Percentiles rank a stretch among this genome's conserved stretches.
phyloP scores from a whole-genome alignment of 441 rosid genomes.

The Aleurites moluccanus region DNA sequence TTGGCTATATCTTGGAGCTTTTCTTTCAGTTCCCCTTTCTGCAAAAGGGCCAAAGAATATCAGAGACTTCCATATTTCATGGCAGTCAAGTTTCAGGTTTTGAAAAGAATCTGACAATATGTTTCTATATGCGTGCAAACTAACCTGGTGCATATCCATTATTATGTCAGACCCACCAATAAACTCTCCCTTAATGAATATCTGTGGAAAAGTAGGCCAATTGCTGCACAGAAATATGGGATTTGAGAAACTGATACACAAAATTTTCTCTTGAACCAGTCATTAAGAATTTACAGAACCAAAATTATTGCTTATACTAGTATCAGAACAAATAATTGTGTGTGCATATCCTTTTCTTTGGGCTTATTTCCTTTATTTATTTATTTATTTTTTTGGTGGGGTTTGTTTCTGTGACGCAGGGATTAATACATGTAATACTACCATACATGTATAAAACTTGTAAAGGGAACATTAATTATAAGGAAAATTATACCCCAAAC shows the following conservation, averaged over 20 bases:
- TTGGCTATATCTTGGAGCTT: conserved; percentile 56
- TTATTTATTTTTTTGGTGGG: too few relatives aligned
- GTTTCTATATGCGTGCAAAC: neutral
- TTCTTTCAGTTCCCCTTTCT: conserved; percentile 82
- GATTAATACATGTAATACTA: neutral
- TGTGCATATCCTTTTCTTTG: neutral
- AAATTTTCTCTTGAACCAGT: neutral
- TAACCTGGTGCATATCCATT: conserved; percentile 84
- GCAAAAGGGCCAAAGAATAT: conserved; percentile 17
- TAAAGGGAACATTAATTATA: neutral
- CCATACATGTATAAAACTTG: neutral
- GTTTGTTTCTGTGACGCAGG: too few relatives aligned
- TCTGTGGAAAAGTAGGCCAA: conserved; percentile 97
- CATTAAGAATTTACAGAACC: neutral
- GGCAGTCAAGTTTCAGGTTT: neutral
- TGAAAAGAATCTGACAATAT: neutral
- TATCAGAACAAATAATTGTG: neutral
- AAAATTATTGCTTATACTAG: neutral
- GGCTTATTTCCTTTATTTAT: too few relatives aligned
- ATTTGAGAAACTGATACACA: conserved; percentile 6
- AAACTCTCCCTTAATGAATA: conserved; percentile 91
- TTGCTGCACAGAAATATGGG: conserved; percentile 52
- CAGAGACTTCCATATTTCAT: neutral
- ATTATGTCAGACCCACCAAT: conserved; percentile 94
- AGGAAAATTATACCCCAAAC: neutral